phyloP scores from a whole-genome alignment of 139 green algal genomes.

The Diplosphaera chodatii region DNA sequence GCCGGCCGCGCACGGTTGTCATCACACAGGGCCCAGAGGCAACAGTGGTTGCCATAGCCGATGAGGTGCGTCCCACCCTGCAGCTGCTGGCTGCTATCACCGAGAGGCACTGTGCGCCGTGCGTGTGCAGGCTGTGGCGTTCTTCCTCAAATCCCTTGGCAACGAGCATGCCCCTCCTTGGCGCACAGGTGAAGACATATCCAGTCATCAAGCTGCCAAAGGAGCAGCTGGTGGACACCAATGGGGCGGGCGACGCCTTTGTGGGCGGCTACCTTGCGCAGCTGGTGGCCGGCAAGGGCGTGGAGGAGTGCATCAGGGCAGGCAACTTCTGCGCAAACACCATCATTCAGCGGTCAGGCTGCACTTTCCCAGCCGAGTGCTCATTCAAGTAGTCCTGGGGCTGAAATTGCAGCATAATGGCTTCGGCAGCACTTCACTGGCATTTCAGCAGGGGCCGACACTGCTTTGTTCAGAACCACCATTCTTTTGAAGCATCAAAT shows the following conservation, averaged over 20 bases:
- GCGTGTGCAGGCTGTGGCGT: no score
- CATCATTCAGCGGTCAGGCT: conserved; percentile 92
- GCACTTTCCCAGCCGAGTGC: conserved; percentile 64
- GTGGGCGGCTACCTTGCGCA: conserved; percentile 97
- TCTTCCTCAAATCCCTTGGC: no score
- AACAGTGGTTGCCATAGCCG: conserved; percentile 78
- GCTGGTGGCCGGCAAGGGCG: conserved; percentile 75
- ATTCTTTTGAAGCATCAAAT: no score
- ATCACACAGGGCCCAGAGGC: conserved; percentile 89
- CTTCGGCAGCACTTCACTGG: no score
- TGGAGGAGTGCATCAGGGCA: conserved; percentile 70
- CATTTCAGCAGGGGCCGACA: no score
- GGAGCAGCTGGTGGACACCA: conserved; percentile 96
- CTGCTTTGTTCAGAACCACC: no score
- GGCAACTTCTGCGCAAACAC: conserved; percentile 89
- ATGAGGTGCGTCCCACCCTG: conserved; percentile 53
- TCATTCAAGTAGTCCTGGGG: no score
- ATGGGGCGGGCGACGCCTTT: conserved; percentile 91
- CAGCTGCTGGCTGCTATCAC: no score
- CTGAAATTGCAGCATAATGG: no score
- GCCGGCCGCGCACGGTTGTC: conserved; percentile 73
- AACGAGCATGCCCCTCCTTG: background rate
- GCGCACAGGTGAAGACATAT: conserved; percentile 31
- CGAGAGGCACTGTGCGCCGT: no score
- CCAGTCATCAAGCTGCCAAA: conserved; percentile 62